phyloP scores from a whole-genome alignment of 1,284 basidiomycete genomes.

The Inonotus obliquus region DNA sequence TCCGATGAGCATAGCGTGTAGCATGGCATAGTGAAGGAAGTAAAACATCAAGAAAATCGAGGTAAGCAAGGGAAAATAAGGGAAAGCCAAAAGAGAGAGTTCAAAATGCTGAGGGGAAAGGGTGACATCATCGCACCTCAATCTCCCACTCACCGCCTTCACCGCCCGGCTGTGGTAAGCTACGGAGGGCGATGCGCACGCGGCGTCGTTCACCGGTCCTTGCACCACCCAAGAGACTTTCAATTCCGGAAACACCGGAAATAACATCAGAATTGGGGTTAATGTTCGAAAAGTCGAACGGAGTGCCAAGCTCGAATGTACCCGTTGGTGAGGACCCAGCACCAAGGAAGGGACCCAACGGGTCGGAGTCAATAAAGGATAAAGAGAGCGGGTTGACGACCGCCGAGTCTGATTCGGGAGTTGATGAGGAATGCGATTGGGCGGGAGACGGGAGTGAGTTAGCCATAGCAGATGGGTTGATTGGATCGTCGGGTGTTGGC shows the following conservation, averaged over 20 bases:
- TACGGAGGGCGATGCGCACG: constrained; percentile 61
- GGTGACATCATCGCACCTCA: constrained; percentile 33
- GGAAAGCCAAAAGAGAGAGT: neutral
- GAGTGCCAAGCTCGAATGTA: neutral
- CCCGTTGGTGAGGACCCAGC: neutral
- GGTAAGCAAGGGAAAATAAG: neutral
- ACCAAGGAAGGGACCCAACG: constrained; percentile 16
- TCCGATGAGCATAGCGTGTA: neutral
- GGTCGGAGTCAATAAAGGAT: constrained; percentile 7
- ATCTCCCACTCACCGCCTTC: constrained; percentile 73
- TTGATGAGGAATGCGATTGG: neutral
- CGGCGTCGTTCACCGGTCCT: constrained; percentile 30
- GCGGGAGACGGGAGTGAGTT: neutral
- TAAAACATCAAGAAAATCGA: neutral
- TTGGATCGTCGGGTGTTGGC: neutral
- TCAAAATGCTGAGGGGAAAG: neutral
- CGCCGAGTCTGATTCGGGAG: neutral
- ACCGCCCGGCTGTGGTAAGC: constrained; percentile 50
- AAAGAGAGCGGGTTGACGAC: neutral
- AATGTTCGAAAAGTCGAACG: neutral
- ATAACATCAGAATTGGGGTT: constrained; percentile 26
- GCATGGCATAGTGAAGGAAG: neutral
- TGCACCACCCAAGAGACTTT: constrained; percentile 22
- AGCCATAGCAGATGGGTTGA: neutral
- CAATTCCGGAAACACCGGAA: constrained; percentile 28